Percentiles rank a stretch among this genome's conserved stretches.
These are phyloP conservation scores for Tetradesmus lagerheimii DNA, from an alignment of 139 green algal species.

Conservation along the genomic window DNA sequence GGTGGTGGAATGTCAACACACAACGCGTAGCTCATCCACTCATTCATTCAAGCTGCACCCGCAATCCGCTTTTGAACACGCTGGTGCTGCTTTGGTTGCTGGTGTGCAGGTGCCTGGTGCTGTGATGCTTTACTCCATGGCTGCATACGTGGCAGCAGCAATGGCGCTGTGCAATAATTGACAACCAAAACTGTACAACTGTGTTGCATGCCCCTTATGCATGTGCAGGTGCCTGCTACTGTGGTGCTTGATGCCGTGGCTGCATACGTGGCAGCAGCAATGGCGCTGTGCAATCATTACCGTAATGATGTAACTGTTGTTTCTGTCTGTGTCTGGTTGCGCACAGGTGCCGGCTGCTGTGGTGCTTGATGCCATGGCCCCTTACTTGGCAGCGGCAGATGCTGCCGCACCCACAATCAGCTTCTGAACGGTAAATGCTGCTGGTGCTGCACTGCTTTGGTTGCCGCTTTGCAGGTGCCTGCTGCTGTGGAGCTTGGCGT, in stretches of 20 bases:
- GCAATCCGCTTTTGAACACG: too few species aligned
- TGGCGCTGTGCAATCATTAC: not conserved
- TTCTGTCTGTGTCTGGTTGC: not conserved
- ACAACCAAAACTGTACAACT: not conserved
- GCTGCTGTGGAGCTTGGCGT: constrained; percentile 1
- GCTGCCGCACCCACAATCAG: not conserved
- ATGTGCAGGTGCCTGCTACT: not conserved
- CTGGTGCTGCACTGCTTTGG: not conserved
- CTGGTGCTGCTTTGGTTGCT: not conserved
- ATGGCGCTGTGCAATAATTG: not conserved
- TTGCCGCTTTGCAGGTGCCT: not conserved
- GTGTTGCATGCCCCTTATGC: not conserved
- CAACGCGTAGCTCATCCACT: too few species aligned
- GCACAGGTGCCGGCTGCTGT: constrained; percentile 1
- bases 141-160: not conserved
- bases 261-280: not conserved
- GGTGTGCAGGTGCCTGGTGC: not conserved
- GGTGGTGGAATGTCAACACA: too few species aligned
- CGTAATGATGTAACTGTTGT: too few species aligned
- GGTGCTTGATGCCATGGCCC: constrained; percentile 4
- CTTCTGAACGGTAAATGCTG: not conserved
- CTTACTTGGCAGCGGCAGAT: not conserved
- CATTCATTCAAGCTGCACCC: too few species aligned
- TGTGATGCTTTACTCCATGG: not conserved
- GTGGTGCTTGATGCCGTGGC: too few species aligned